Evolutionary conservation across 2,329 filamentous ascomycete genomes (phyloP), one percentile per base, ranked within the genome.

Genomic region (Fonsecaea pugnacius): DNA sequence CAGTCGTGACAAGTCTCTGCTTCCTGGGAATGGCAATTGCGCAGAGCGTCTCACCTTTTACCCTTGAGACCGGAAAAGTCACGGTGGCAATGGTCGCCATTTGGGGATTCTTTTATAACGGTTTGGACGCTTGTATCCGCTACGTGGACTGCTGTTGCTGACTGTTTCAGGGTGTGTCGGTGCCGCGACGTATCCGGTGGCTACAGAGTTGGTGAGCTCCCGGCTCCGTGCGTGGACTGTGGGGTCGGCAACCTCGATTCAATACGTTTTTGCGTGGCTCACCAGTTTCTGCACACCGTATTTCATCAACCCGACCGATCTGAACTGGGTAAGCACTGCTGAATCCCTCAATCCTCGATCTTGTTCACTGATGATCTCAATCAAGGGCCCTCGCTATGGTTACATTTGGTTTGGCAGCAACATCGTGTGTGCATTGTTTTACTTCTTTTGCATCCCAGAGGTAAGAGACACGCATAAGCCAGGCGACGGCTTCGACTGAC

Each of bases 21-120:
- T 78, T 83, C 73, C 71, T 84, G n/a, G 78, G 76, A 5, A 77
- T 79, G 65, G 82, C 79, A 0, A 75, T 82, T 14, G 73, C 75
- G 0, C 72, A 70, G 1, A 76, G 73, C 0, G 70, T 70, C 2
- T 63, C 60, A 21, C 65, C 65, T 0, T 57, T 46, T 52, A 55
- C 70, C 0, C 62, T 70, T 10, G 64, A 66, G 2, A 70, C 72
- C 52, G 48, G 73, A 0, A 74, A 73, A 10, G 70, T 72, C 0
- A 64, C 76, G 1, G 72, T 76, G 1, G 75, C 72, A 0, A 76
- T 77, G 52, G 75, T 73, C 1, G 72, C 73, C 4, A 62, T 78
- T 4, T 77, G 75, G 66, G 71, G 72, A 63, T 77, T 75, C 59
- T 73, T 70, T 38, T 77, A 77, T 60, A 74, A 76, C 53, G 57